Conservation (phyloP, 2,329 filamentous ascomycete genomes). For the Phialemonium atrogriseum region DNA sequence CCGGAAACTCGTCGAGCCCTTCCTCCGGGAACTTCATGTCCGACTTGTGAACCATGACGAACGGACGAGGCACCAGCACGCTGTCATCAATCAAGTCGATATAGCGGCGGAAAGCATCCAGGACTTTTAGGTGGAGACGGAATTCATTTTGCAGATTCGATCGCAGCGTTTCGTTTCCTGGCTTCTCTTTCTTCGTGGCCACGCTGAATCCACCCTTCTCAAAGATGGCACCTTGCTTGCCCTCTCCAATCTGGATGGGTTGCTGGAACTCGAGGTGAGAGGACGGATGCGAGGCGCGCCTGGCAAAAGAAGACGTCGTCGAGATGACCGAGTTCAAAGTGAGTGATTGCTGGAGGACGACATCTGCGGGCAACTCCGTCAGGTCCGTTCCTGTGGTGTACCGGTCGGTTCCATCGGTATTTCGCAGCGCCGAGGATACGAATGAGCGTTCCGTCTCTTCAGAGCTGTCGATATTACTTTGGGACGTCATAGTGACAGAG, state of each 20-base stretch:
- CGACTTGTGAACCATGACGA: background rate
- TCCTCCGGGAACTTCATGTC: constrained; percentile 4
- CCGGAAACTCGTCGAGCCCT: constrained; percentile 5
- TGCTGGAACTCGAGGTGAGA: constrained; percentile 1
- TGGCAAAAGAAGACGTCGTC: constrained; percentile 2
- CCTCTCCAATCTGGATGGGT: constrained; percentile 2
- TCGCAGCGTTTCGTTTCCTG: background rate
- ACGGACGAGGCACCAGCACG: constrained; percentile 5
- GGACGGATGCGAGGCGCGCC: background rate
- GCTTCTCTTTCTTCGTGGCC: constrained; percentile 4
- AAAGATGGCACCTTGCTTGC: no score
- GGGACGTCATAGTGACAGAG: no score
- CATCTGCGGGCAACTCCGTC: background rate
- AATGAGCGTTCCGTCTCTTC: no score
- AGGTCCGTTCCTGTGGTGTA: no score
- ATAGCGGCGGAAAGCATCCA: constrained; percentile 4
- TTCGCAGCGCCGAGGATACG: no score
- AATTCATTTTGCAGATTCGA: constrained; percentile 4
- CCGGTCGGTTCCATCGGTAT: no score
- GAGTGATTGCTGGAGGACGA: constrained; percentile 2
- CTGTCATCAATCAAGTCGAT: constrained; percentile 4
- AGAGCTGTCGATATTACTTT: no score
- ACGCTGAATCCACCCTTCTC: constrained; percentile 1
- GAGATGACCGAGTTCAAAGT: constrained; percentile 1
- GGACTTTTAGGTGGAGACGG: constrained; percentile 4